Base-by-base conservation (phyloP, 2,329 filamentous ascomycete genomes). In the Colletotrichum australisinense region DNA sequence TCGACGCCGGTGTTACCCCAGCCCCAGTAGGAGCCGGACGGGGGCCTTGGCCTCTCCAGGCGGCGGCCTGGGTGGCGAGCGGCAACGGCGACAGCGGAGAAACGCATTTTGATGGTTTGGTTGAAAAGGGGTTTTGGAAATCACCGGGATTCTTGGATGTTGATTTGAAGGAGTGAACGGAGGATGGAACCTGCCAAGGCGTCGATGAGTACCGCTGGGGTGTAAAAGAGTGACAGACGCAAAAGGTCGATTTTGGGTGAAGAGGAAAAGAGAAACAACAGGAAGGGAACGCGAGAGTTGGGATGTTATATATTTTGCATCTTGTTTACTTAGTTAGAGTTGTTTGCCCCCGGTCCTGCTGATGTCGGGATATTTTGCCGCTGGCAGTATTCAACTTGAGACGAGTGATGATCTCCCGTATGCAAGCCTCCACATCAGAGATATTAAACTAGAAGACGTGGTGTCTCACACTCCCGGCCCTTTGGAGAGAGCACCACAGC, bases 331-430 rank as follows among this genome's bases (percentile, higher is more conserved):
- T 49, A 22, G 19, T 49, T 49, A 49, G 19, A 49, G 42, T 49
- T 60, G 26, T 59, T 42, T 63, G 58, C 49, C 24, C 55, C 42
- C 65, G 11, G 22, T 53, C 59, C 30, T 63, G 46, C n/a, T 53
- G 38, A 55, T 30, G 30, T 64, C 59, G 66, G 66, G 30, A 38
- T 24, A 59, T 64, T 55, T 55, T 64, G 67, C 67, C 53, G 53
- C 35, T 65, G 66, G 42, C 26, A 42, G 63, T 60, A 64, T 69
- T 73, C 38, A 69, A 73, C 59, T 55, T 69, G 70, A 73, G 59
- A 73, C 70, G 70, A 59, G 59, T 42, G 70, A 38, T 73, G 70
- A 73, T 73, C 67, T 70, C 70, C 70, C 70, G 70, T 59, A 73
- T 70, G 70, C 70, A 65, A 70, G 67, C 56, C 70, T 73, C 67